phyloP scores from a whole-genome alignment of 768 basidiomycete species.

The Mycena vulgaris region DNA sequence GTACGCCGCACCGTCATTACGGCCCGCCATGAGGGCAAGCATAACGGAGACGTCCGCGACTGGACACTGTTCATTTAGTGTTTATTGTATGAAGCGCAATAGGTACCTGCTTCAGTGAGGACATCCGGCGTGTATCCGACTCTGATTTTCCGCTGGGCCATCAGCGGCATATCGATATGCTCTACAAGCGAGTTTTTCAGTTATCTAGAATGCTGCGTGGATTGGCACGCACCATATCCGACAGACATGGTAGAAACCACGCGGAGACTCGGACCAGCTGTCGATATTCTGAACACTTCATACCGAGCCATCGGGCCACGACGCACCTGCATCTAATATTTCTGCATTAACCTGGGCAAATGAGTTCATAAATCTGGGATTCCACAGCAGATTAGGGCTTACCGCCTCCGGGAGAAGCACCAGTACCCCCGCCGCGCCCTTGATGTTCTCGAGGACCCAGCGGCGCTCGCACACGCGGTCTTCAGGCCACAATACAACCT shows the following conservation, averaged over 20 bases:
- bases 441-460: conserved; percentile 83
- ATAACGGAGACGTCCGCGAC: conserved; percentile 94
- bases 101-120: conserved; percentile 87
- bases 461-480: conserved; percentile 69
- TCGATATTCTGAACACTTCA: not conserved
- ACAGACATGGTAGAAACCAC: conserved; percentile 97
- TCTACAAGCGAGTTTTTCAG: conserved; percentile 70
- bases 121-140: conserved; percentile 96
- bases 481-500: conserved; percentile 64
- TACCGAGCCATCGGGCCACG: not conserved
- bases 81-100: not conserved
- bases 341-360: conserved; percentile 77
- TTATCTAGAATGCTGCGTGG: too few species aligned
- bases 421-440: conserved; percentile 74
- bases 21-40: conserved; percentile 93
- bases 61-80: conserved; percentile 44
- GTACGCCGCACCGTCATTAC: conserved; percentile 80
- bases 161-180: conserved; percentile 78
- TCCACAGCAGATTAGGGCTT: conserved; percentile 11
- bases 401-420: conserved; percentile 85
- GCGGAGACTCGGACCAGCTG: conserved; percentile 82
- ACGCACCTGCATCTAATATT: conserved; percentile 71
- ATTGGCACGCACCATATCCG: conserved; percentile 76
- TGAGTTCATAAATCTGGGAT: conserved; percentile 27
- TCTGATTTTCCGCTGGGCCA: conserved; percentile 73